phyloP scores from a whole-genome alignment of 345 rosid genomes.

The Eucalyptus coolabah region DNA sequence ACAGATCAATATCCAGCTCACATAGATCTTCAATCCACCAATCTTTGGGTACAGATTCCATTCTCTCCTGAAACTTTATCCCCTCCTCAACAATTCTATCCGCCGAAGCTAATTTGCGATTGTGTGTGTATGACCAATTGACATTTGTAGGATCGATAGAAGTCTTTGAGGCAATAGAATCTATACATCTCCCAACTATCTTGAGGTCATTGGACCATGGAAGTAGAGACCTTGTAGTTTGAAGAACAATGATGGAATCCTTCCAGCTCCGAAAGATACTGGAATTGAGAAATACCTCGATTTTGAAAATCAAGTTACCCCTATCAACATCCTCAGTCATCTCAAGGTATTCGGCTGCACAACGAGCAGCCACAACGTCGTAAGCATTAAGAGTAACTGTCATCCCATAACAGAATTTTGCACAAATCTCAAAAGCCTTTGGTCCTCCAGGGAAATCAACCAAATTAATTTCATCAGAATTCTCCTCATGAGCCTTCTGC shows the following conservation, averaged over 20 bases:
- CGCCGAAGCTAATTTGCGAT: conserved; percentile 45
- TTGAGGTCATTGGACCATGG: conserved; percentile 90
- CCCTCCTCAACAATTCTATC: conserved; percentile 41
- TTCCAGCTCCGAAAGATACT: conserved; percentile 90
- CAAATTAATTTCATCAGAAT: conserved; percentile 40
- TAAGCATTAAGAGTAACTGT: conserved; percentile 75
- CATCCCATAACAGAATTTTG: conserved; percentile 94
- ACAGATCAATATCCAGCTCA: conserved; percentile 72
- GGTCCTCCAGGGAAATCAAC: conserved; percentile 81
- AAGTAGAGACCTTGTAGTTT: conserved; percentile 62
- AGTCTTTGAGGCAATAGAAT: conserved; percentile 77
- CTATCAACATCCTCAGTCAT: conserved; percentile 80
- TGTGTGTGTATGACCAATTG: conserved; percentile 85
- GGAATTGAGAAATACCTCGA: conserved; percentile 79
- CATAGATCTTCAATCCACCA: conserved; percentile 98
- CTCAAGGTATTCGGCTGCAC: conserved; percentile 91
- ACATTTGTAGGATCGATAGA: conserved; percentile 58
- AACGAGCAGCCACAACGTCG: conserved; percentile 76
- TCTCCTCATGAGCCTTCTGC: conserved; percentile 34
- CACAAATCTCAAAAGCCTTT: conserved; percentile 87
- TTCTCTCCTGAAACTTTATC: conserved; percentile 1
- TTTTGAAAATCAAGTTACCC: conserved; percentile 72
- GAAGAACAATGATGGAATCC: conserved; percentile 89
- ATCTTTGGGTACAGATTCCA: conserved; percentile 68
- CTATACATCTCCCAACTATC: conserved; percentile 75